Conservation (phyloP, 495 filamentous ascomycete species). For the Choiromyces venosus region DNA sequence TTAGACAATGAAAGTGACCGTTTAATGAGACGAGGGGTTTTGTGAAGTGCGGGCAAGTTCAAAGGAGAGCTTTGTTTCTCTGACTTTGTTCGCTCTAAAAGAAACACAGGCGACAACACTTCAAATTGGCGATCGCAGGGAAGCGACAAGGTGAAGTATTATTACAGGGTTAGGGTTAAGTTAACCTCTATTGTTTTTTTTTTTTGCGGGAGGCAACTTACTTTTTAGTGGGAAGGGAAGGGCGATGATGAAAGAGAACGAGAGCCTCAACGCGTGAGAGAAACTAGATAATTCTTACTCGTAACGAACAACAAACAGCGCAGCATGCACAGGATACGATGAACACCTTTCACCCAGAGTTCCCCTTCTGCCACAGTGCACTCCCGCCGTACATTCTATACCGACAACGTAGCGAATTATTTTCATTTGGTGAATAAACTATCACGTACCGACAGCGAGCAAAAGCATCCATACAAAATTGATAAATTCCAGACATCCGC, state of each 20-base stretch:
- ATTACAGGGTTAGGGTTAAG: background rate
- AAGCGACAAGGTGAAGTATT: background rate
- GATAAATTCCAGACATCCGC: background rate
- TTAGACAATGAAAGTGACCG: background rate
- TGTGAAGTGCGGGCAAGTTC: background rate
- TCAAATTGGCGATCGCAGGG: background rate
- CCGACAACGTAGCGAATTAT: background rate
- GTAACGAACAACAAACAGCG: background rate
- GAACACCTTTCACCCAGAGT: background rate
- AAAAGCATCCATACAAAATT: background rate
- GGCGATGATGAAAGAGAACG: background rate
- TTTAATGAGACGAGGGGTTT: background rate
- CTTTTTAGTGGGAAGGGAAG: background rate
- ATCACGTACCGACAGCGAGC: background rate
- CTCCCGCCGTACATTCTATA: background rate
- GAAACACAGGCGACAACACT: background rate
- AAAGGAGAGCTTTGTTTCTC: background rate
- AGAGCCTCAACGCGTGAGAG: background rate
- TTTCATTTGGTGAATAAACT: background rate
- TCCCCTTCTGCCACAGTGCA: no score
- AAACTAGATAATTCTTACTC: background rate
- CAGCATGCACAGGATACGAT: background rate
- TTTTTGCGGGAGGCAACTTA: background rate
- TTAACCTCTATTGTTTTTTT: background rate
- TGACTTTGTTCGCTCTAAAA: background rate